Base-by-base conservation (phyloP, 108 stramenopile genomes). In the Cyclostephanos tholiformis region DNA sequence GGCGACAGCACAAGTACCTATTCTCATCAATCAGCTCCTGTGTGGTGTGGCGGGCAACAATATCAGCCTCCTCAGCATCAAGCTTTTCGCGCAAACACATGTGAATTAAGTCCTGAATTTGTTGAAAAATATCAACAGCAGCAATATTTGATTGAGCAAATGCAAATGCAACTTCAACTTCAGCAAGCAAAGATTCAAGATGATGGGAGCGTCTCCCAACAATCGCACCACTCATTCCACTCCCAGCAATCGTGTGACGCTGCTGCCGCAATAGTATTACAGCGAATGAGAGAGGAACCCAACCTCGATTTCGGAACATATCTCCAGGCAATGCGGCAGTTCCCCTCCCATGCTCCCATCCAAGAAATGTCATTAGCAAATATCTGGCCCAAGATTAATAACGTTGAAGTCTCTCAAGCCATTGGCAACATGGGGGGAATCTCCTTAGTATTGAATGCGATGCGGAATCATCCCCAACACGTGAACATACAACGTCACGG, bases 341-440 rank as follows among this genome's bases (percentile, higher is more conserved):
- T 68, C 50, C 79, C 83, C 27, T 30, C 68, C 38, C 63, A 81
- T 22, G 57, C 69, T 27, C 27, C 48, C 13, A 80, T 83, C 62
- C 85, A 86, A 77, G 79, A 65, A 32, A 74, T 53, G 53, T 79
- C 82, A 44, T 84, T 79, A 60, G 65, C 80, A 51, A 72, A 76
- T 39, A 75, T 86, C 20, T 86, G 75, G 83, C 71, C 80, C 41
- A 76, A 77, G 69, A 81, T 83, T 11, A 79, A 73, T 57, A 84
- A 84, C 65, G 80, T 82, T 8, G 84, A 87, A 7, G 62, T 67
- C 20, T 7, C 25, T 22, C 52, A 53, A 53, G 7, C 25, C 17
- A 53, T 53, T 19, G 52, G 52, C 52, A 72, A 67, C 39, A 52
- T 79, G 52, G 86, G 82, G 38, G 84, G 84, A 14, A 77, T 84